Base-by-base conservation (phyloP, 2,329 filamentous ascomycete genomes). In the Emmonsia crescens region DNA sequence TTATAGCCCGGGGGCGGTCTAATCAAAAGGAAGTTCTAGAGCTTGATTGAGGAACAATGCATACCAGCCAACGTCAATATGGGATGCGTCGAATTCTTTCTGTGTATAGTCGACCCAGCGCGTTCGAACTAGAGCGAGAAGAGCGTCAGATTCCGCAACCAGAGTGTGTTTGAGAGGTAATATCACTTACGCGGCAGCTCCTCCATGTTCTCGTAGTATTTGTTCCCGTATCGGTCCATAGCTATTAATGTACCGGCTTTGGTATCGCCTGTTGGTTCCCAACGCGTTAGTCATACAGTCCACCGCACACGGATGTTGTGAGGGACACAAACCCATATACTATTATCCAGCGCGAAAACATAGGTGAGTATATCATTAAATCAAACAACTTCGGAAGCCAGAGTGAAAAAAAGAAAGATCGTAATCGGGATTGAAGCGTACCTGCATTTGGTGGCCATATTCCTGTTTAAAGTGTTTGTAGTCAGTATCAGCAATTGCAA, bases 51-150 rank as follows among this genome's bases (percentile, higher is more conserved):
- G 58, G 24, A 14, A 56, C 12, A 64, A 42, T 40, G 63, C 69
- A 70, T 77, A 85, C 83, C 94, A 99, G 76, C 93, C 89, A 58
- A 93, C 92, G 77, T 97, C 93, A 70, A 96, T 89, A 60, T 96
- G 90, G 54, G 68, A 71, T 27, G 71, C 65, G 68, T 83, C 76
- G 60, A 71, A 75, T 72, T 97, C 91, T 70, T 89, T 82, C 76
- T 89, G 83, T 79, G 91, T 93, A 82, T 95, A 99, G 77, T 97
- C 92, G 66, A 99, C 89, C 94, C 95, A 99, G 82, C 92, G 86
- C 69, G 91, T 96, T 72, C 93, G 89, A 71, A 96, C 91, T 94
- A 69, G 60, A 57, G 21, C 24, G 33, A 16, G 36, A 10, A 4
- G 40, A 44, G 48, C 33, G 44, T 54, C 33, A 46, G 36, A 27